Conservation (phyloP, 2,329 filamentous ascomycete species). For the Alternaria novae-zelandiae region DNA sequence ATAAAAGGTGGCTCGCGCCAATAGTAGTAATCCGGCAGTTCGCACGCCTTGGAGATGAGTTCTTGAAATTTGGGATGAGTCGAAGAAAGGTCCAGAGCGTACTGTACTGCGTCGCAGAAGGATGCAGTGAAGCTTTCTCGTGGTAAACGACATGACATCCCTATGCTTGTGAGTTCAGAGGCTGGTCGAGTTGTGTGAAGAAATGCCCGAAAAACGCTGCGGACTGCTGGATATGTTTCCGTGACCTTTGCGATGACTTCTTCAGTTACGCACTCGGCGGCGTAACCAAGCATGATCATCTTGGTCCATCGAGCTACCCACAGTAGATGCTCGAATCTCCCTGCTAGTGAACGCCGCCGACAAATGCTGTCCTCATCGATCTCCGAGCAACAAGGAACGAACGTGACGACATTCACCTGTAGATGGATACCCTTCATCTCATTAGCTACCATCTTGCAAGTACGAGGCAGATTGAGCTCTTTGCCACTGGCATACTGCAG, state of each 20-base stretch:
- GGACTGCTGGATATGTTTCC: too few relatives aligned
- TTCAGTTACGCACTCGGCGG: background rate
- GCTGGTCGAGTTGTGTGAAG: too few relatives aligned
- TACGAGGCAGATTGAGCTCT: background rate
- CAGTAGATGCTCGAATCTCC: background rate
- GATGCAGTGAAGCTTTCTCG: too few relatives aligned
- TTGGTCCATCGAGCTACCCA: fast-evolving
- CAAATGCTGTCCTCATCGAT: background rate
- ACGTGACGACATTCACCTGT: background rate
- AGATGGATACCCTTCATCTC: background rate
- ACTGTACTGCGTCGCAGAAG: too few relatives aligned
- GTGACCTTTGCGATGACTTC: background rate
- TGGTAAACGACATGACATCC: too few relatives aligned
- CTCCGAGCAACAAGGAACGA: background rate
- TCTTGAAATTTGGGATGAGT: too few relatives aligned
- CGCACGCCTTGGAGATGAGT: too few relatives aligned
- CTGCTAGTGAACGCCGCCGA: fast-evolving
- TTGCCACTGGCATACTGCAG: background rate
- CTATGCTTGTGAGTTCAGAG: too few relatives aligned
- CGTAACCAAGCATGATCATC: background rate
- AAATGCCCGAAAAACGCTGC: too few relatives aligned
- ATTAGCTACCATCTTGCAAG: background rate
- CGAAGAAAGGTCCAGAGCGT: too few relatives aligned
- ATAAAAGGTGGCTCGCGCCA: too few relatives aligned
- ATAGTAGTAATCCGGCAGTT: too few relatives aligned